Conservation (phyloP, 305 asterid species). For the Fraxinus nigra region DNA sequence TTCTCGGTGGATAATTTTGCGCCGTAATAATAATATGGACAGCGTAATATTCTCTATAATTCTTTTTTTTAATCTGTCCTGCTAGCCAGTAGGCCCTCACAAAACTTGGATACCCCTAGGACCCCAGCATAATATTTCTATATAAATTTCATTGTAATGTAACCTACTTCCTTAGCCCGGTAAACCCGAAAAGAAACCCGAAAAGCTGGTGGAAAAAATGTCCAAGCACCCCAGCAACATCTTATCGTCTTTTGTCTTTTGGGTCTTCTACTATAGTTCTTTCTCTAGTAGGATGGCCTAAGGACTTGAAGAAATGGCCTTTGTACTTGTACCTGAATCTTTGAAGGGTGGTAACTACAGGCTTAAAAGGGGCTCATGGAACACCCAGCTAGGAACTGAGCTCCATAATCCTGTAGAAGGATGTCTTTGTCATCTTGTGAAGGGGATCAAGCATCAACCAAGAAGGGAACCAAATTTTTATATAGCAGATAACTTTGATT, state of each 20-base stretch:
- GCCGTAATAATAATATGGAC: neutral
- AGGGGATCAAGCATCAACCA: neutral
- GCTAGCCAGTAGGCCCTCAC: neutral
- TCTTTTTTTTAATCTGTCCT: neutral
- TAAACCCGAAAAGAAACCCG: too few relatives aligned
- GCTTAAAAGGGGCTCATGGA: neutral
- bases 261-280: too few relatives aligned
- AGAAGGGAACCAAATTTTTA: neutral
- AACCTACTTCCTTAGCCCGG: neutral
- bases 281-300: neutral
- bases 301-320: neutral
- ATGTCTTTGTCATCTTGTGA: neutral
- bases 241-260: too few relatives aligned
- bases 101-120: neutral
- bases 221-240: too few relatives aligned
- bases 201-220: too few relatives aligned
- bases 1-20: neutral
- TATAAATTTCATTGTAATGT: neutral
- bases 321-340: neutral
- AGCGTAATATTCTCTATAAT: neutral
- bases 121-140: neutral
- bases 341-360: neutral
- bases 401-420: neutral
- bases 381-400: slow-evolving; percentile 5
- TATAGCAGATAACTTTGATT: neutral